Conservation (phyloP, 2,329 filamentous ascomycete species). For the Calonectria leucothoes region DNA sequence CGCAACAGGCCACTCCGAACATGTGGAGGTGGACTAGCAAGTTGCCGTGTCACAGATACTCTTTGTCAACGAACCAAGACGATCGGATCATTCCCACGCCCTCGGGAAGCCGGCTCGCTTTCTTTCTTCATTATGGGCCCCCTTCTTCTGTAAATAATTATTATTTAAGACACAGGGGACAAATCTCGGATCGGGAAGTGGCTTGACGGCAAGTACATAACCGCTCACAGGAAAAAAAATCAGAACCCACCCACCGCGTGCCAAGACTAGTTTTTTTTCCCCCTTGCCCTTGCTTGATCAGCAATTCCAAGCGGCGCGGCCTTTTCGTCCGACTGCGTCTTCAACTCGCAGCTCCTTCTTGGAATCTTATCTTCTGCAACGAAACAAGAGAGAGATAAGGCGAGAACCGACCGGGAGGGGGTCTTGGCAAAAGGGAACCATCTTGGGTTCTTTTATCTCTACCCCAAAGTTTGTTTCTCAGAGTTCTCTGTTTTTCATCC, state of each 20-base stretch:
- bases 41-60: not conserved
- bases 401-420: not conserved
- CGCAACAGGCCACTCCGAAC: conserved; percentile 10
- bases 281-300: conserved; percentile 23
- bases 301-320: conserved; percentile 30
- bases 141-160: not conserved
- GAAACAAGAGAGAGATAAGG: not conserved
- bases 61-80: not conserved
- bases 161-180: not conserved
- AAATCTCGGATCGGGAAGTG: not conserved
- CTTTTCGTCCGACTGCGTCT: conserved; percentile 9
- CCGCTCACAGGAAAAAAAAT: not conserved
- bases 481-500: not conserved
- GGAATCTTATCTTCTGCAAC: conserved; percentile 7
- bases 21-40: not conserved
- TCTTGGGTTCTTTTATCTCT: not conserved
- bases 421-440: not conserved
- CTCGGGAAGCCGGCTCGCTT: not conserved
- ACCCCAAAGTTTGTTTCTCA: not conserved
- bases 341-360: not conserved
- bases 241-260: conserved; percentile 8
- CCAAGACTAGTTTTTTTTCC: conserved; percentile 19
- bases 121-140: not conserved
- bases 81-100: not conserved
- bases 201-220: not conserved